phyloP scores from a whole-genome alignment of 805 yeast genomes.

The Citeromyces nyonsensis region DNA sequence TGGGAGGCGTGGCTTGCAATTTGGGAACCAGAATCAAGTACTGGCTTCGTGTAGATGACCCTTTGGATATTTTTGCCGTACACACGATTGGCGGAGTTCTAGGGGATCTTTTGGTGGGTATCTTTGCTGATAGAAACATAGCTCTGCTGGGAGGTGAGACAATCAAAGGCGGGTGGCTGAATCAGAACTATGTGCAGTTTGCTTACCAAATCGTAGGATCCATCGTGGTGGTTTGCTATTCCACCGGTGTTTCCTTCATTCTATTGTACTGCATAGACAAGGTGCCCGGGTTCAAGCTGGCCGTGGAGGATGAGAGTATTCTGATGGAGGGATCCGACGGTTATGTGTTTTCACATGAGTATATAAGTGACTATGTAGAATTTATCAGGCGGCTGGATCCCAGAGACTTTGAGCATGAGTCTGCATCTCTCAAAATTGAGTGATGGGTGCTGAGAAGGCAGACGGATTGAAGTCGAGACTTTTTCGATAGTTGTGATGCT shows the following conservation, averaged over 20 bases:
- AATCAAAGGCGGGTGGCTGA: constrained; percentile 72
- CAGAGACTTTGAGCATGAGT: constrained; percentile 6
- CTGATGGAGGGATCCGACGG: constrained; percentile 63
- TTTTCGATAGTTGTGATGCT: constrained; percentile 1
- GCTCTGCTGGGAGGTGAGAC: constrained; percentile 68
- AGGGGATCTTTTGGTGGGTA: constrained; percentile 66
- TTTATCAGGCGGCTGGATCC: constrained; percentile 62
- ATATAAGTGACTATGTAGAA: constrained; percentile 85
- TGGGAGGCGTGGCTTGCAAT: constrained; percentile 69
- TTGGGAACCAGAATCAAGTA: constrained; percentile 73
- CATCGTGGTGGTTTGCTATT: constrained; percentile 37
- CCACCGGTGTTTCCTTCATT: constrained; percentile 51
- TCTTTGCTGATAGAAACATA: constrained; percentile 59
- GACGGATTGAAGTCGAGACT: neutral
- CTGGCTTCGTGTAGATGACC: constrained; percentile 65
- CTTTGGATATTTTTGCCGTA: constrained; percentile 82
- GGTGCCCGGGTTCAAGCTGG: constrained; percentile 64
- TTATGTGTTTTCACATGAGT: constrained; percentile 74
- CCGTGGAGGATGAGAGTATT: constrained; percentile 67
- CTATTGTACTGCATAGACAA: constrained; percentile 41
- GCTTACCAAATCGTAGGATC: constrained; percentile 43
- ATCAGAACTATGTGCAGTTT: constrained; percentile 73
- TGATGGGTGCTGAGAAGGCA: too few relatives aligned
- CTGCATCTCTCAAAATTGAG: neutral
- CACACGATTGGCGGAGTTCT: constrained; percentile 88